Conservation (phyloP, 495 filamentous ascomycete genomes). For the Trichoderma asperelloides region DNA sequence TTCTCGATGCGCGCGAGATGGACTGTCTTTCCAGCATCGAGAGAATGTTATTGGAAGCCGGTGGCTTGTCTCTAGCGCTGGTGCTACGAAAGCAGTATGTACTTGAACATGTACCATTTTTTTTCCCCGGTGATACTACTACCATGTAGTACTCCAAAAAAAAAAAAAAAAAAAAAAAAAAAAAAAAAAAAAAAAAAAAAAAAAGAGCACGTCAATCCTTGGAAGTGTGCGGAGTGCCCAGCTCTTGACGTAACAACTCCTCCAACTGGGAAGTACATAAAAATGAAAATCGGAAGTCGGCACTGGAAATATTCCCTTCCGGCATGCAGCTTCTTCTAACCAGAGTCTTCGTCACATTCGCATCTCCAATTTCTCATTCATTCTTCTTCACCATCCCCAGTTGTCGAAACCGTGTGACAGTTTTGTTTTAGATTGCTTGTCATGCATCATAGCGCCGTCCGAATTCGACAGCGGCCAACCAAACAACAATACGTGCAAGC, state of each 20-base stretch:
- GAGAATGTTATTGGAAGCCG: not conserved
- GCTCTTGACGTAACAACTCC: not conserved
- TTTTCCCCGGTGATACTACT: too few relatives aligned
- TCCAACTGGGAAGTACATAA: not conserved
- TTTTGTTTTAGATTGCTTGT: not conserved
- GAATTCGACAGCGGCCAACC: not conserved
- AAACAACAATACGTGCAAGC: not conserved
- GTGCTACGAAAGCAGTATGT: not conserved
- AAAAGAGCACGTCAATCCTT: too few relatives aligned
- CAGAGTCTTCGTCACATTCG: not conserved
- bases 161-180: too few relatives aligned
- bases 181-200: too few relatives aligned
- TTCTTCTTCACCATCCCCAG: too few relatives aligned
- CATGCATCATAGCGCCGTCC: not conserved
- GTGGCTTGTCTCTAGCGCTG: not conserved
- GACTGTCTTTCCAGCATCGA: not conserved
- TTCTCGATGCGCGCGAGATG: constrained; percentile 1
- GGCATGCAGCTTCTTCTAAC: not conserved
- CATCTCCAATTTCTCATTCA: not conserved
- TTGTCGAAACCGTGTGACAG: not conserved
- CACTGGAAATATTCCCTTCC: not conserved
- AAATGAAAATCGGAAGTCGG: not conserved
- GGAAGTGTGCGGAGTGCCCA: not conserved
- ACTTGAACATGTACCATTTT: too few relatives aligned
- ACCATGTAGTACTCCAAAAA: too few relatives aligned